Percentiles rank a stretch among this genome's conserved stretches.
phyloP scores from a whole-genome alignment of 257 asterid genomes.

The Penstemon barbatus region DNA sequence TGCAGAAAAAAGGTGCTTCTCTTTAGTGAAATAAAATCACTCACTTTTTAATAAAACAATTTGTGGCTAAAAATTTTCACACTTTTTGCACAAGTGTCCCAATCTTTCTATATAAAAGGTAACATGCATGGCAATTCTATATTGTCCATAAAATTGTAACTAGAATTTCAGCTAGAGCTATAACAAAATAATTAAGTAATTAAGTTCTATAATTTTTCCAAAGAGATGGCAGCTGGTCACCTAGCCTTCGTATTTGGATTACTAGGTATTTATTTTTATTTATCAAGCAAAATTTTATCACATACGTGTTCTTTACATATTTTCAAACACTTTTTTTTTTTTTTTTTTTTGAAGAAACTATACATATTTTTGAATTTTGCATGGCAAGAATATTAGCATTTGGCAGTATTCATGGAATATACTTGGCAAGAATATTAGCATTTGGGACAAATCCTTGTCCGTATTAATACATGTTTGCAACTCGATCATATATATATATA shows the following conservation, averaged over 20 bases:
- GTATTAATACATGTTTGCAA: no score
- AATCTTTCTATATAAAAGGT: slow-evolving; percentile 28
- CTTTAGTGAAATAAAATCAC: slow-evolving; percentile 7
- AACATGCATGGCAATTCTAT: neutral
- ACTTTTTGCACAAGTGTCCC: slow-evolving; percentile 11
- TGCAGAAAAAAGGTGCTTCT: no score
- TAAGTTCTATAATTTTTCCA: neutral
- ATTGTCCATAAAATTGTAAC: slow-evolving; percentile 12
- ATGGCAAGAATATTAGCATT: no score
- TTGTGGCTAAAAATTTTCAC: neutral
- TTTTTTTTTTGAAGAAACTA: no score
- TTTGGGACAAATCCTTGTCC: no score
- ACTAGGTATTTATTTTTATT: slow-evolving; percentile 37
- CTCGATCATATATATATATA: no score
- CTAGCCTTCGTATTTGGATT: slow-evolving; percentile 57
- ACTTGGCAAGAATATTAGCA: no score
- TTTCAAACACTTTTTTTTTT: no score
- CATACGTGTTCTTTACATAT: no score
- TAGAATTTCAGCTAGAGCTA: neutral
- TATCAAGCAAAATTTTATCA: neutral
- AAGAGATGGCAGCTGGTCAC: slow-evolving; percentile 39
- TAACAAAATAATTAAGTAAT: neutral
- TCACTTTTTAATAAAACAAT: neutral
- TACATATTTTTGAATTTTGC: no score
- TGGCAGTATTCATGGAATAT: no score